A percentile compares a stretch with the other conserved stretches of the same genome.
Conservation (phyloP, 1,284 basidiomycete species). For the Sanghuangporus sanghuang region DNA sequence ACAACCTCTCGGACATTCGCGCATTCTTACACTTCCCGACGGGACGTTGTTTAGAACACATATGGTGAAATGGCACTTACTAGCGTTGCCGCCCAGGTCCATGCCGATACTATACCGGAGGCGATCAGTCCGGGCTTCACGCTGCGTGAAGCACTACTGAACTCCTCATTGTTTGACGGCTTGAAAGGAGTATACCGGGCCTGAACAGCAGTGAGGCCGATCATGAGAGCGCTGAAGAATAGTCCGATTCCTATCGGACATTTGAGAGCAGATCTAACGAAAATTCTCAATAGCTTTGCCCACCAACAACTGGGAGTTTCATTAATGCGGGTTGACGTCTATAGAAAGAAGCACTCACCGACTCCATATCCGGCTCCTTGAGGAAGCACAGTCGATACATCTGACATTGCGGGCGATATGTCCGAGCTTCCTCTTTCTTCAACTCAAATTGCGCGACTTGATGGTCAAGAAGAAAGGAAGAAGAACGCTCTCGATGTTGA, state of each 20-base stretch:
- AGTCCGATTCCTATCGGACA: constrained; percentile 62
- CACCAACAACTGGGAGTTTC: constrained; percentile 42
- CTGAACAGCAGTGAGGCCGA: constrained; percentile 63
- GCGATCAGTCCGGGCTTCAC: constrained; percentile 90
- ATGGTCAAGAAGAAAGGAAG: not conserved
- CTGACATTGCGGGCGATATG: constrained; percentile 7
- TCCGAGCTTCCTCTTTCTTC: not conserved
- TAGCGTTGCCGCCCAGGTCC: constrained; percentile 80
- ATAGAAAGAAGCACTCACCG: constrained; percentile 43
- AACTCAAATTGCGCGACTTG: not conserved
- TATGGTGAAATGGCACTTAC: constrained; percentile 30
- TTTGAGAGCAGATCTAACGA: not conserved
- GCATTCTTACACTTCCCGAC: not conserved
- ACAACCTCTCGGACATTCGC: not conserved
- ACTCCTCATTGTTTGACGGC: constrained; percentile 72
- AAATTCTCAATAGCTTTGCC: constrained; percentile 19
- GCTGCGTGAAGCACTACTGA: constrained; percentile 75
- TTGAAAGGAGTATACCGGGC: constrained; percentile 70
- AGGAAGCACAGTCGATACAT: constrained; percentile 36
- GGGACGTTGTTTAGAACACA: not conserved
- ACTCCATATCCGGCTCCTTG: constrained; percentile 81
- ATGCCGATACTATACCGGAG: constrained; percentile 81
- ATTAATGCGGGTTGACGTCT: not conserved
- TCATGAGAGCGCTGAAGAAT: constrained; percentile 80
- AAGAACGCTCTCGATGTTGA: not conserved